phyloP scores from a whole-genome alignment of 2,329 filamentous ascomycete genomes.

The Alternaria metachromatica region DNA sequence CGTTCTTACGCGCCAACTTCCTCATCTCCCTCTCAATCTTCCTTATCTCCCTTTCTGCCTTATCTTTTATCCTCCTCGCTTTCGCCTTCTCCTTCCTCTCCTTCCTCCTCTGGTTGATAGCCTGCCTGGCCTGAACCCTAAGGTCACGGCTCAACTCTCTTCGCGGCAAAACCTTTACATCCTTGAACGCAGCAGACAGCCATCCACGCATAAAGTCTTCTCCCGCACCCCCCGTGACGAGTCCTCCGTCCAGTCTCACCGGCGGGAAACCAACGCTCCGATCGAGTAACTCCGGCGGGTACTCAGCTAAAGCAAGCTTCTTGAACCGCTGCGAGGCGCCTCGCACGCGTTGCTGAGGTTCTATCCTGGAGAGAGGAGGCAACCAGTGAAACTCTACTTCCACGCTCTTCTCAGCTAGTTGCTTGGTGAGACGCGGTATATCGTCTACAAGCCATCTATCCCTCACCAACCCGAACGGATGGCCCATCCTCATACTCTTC shows the following conservation, averaged over 20 bases:
- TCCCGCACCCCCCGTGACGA: background rate
- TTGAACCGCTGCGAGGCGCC: background rate
- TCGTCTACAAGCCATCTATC: background rate
- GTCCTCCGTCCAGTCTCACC: background rate
- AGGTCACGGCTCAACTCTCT: background rate
- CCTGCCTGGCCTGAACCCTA: background rate
- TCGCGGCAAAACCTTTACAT: background rate
- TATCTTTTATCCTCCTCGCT: background rate
- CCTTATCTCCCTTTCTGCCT: background rate
- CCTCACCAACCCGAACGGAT: background rate
- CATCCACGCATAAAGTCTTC: background rate
- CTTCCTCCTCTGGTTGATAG: background rate
- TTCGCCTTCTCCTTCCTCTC: background rate
- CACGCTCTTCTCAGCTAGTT: background rate
- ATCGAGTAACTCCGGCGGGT: background rate
- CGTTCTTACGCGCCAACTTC: background rate
- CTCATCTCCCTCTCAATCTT: background rate
- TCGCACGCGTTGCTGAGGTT: background rate
- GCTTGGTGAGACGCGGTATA: background rate
- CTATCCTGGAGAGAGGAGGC: fast-evolving
- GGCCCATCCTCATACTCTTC: background rate
- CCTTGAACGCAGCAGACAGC: fast-evolving
- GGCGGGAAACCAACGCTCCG: background rate
- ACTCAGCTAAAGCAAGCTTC: background rate
- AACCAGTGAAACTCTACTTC: background rate